phyloP scores from a whole-genome alignment of 2,329 filamentous ascomycete genomes.

The Acephala macrosclerotiorum region DNA sequence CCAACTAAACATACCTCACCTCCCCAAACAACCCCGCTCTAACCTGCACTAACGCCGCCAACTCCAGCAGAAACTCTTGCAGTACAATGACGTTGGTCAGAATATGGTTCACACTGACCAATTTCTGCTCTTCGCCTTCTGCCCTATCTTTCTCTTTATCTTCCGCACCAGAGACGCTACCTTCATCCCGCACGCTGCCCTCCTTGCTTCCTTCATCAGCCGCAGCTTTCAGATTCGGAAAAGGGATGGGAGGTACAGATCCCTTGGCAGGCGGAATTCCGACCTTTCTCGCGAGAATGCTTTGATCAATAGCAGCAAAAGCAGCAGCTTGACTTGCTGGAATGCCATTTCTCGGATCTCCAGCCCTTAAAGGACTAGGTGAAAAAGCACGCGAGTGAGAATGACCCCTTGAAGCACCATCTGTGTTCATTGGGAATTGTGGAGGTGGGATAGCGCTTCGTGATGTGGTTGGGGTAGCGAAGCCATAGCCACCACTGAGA shows the following conservation, averaged over 20 bases:
- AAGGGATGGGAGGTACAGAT: conserved; percentile 55
- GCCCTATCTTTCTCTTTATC: conserved; percentile 37
- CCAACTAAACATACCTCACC: conserved; percentile 62
- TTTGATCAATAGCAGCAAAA: conserved; percentile 70
- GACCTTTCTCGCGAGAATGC: conserved; percentile 63
- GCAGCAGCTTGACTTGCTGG: conserved; percentile 60
- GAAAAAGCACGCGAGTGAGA: conserved; percentile 41
- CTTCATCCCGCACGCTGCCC: conserved; percentile 22
- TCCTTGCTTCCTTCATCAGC: conserved; percentile 40
- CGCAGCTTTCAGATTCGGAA: conserved; percentile 49
- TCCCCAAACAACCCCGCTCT: conserved; percentile 80
- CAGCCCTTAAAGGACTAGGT: conserved; percentile 34
- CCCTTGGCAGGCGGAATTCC: conserved; percentile 51
- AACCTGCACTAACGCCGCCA: conserved; percentile 78
- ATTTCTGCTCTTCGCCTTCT: conserved; percentile 40
- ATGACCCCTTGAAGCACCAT: conserved; percentile 34
- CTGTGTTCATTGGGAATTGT: conserved; percentile 36
- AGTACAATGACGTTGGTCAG: conserved; percentile 81
- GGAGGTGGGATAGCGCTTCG: conserved; percentile 33
- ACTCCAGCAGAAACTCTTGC: conserved; percentile 81
- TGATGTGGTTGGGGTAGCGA: conserved; percentile 34
- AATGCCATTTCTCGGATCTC: conserved; percentile 24
- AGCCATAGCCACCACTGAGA: conserved; percentile 35
- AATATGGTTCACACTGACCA: conserved; percentile 76
- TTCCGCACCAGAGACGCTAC: conserved; percentile 36